Conservation (phyloP, 805 yeast genomes). For the Dipodascus geniculatus region DNA sequence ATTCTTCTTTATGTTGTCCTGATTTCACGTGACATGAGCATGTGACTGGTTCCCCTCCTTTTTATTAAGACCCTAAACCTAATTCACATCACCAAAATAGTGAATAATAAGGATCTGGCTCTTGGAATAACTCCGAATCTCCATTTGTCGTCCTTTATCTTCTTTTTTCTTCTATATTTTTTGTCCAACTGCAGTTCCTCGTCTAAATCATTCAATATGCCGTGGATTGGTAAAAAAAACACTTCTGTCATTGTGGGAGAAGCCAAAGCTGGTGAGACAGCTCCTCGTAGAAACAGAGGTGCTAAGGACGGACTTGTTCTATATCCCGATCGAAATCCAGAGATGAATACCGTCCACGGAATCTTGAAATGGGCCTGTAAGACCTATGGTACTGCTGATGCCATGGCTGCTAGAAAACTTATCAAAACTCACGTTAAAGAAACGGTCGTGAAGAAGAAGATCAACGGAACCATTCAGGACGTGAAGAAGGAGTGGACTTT, state of each 20-base stretch:
- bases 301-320: constrained; percentile 31
- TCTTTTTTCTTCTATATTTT: neutral
- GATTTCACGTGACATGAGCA: no score
- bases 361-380: constrained; percentile 49
- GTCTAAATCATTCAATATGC: neutral
- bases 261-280: constrained; percentile 24
- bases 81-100: no score
- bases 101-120: no score
- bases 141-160: no score
- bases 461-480: constrained; percentile 62
- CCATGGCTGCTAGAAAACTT: constrained; percentile 72
- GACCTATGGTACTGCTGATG: constrained; percentile 40
- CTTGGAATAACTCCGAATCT: no score
- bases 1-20: no score
- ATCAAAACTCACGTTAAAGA: constrained; percentile 64
- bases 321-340: constrained; percentile 50
- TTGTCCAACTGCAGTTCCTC: neutral
- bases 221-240: neutral
- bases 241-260: constrained; percentile 23
- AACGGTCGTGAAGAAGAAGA: constrained; percentile 57
- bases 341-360: constrained; percentile 61
- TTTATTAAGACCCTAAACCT: no score
- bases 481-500: constrained; percentile 82
- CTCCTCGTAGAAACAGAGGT: constrained; percentile 23
- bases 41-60: no score